phyloP scores from a whole-genome alignment of 306 rosid species.

The Lathyrus tuberosus region DNA sequence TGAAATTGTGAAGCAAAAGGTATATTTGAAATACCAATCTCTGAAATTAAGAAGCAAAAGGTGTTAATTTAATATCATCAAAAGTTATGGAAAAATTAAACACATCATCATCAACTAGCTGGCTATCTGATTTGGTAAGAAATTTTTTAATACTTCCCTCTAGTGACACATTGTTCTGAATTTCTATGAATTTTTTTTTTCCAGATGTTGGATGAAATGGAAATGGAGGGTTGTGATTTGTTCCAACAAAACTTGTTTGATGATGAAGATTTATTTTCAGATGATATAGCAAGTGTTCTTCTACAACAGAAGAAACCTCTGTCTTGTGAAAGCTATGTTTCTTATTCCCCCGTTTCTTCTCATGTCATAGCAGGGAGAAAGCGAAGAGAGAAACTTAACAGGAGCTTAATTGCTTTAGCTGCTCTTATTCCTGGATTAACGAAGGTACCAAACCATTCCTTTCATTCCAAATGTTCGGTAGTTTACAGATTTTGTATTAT shows the following conservation, averaged over 20 bases:
- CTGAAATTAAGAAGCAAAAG: not conserved
- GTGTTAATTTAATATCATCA: not conserved
- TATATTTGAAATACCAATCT: not conserved
- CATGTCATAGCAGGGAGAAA: slow-evolving; percentile 73
- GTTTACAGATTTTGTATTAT: not conserved
- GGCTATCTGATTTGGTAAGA: slow-evolving; percentile 67
- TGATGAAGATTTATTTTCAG: slow-evolving; percentile 41
- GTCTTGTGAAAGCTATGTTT: slow-evolving; percentile 50
- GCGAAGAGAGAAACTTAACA: slow-evolving; percentile 78
- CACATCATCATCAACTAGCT: slow-evolving; percentile 41
- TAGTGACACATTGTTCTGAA: not conserved
- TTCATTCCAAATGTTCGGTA: too few relatives aligned
- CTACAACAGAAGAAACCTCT: slow-evolving; percentile 33
- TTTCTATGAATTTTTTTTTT: not conserved
- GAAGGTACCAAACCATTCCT: slow-evolving; percentile 38
- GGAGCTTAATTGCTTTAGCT: slow-evolving; percentile 70
- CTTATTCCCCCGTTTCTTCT: slow-evolving; percentile 43
- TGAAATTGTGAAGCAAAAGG: not conserved
- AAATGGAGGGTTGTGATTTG: slow-evolving; percentile 45
- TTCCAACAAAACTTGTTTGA: slow-evolving; percentile 38
- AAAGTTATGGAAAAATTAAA: slow-evolving; percentile 4
- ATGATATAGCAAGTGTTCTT: slow-evolving; percentile 39
- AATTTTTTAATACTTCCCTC: not conserved
- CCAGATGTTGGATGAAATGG: slow-evolving; percentile 46
- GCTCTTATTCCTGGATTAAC: slow-evolving; percentile 76